Evolutionary conservation across 371 early-diverging fungal species (phyloP).

Genomic region (Umbelopsis sp.): DNA sequence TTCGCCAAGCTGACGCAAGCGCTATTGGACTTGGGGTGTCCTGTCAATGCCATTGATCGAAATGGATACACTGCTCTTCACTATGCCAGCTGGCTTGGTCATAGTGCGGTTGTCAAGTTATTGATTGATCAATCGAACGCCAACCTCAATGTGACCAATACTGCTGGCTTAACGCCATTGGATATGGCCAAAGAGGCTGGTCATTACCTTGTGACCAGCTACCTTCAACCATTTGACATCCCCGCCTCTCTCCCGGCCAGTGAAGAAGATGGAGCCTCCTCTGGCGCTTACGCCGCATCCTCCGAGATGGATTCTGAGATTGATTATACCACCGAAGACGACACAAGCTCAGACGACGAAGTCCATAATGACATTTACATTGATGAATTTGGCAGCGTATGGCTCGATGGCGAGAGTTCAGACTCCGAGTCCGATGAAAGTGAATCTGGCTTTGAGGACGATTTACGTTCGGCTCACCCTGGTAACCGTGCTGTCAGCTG

Average conservation of each 20-base stretch:
- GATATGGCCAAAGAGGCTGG: conserved; percentile 30
- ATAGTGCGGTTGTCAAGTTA: conserved; percentile 27
- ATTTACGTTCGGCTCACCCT: background rate
- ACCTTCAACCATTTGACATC: background rate
- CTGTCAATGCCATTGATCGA: conserved; percentile 28
- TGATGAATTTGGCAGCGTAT: conserved; percentile 5
- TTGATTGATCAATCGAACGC: conserved; percentile 37
- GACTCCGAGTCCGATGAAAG: background rate
- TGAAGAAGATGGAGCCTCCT: conserved; percentile 10
- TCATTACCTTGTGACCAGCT: background rate
- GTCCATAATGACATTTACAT: background rate
- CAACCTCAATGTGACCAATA: conserved; percentile 33
- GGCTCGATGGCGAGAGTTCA: background rate
- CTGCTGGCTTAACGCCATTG: conserved; percentile 32
- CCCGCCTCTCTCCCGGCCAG: background rate
- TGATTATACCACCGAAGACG: conserved; percentile 18
- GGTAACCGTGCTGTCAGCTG: background rate
- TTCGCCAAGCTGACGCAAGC: conserved; percentile 27
- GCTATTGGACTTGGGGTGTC: conserved; percentile 20
- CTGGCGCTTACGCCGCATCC: conserved; percentile 9
- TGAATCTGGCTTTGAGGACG: background rate
- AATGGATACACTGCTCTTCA: conserved; percentile 43
- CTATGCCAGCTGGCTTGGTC: conserved; percentile 35
- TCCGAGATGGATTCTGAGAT: conserved; percentile 16
- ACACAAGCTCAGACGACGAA: conserved; percentile 15